Percentiles rank a stretch among this genome's conserved stretches.
phyloP scores from a whole-genome alignment of 495 filamentous ascomycete genomes.

The Thermothielavioides terrestris region DNA sequence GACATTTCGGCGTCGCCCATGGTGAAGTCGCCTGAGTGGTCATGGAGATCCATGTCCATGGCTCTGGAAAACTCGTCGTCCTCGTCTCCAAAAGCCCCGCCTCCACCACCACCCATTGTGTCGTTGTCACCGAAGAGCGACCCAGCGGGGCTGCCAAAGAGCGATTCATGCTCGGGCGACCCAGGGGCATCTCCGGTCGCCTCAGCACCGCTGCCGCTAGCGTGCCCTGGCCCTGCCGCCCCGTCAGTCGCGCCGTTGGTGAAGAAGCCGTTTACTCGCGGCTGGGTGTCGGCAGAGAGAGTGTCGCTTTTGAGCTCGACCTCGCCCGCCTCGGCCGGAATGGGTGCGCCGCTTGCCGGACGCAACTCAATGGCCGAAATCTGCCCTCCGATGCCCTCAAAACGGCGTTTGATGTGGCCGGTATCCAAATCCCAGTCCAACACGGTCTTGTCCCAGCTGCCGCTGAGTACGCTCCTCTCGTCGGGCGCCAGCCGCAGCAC shows the following conservation, averaged over 20 bases:
- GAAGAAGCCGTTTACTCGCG: conserved; percentile 41
- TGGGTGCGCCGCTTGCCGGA: conserved; percentile 62
- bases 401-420: conserved; percentile 65
- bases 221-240: neutral
- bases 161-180: conserved; percentile 72
- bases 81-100: conserved; percentile 59
- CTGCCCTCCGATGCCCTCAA: conserved; percentile 68
- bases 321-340: conserved; percentile 64
- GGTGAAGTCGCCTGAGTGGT: conserved; percentile 38
- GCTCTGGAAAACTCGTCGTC: conserved; percentile 80
- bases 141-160: conserved; percentile 49
- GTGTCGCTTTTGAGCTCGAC: conserved; percentile 52
- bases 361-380: conserved; percentile 82
- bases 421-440: conserved; percentile 94
- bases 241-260: conserved; percentile 24
- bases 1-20: conserved; percentile 22
- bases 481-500: conserved; percentile 74
- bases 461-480: conserved; percentile 81
- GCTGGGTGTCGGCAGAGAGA: conserved; percentile 43
- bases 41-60: conserved; percentile 49
- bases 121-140: conserved; percentile 52
- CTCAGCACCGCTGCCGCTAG: neutral
- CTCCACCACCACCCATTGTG: conserved; percentile 51
- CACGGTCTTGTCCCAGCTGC: conserved; percentile 92
- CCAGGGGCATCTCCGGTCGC: conserved; percentile 27